phyloP scores from a whole-genome alignment of 2,329 filamentous ascomycete species.

The Chaetomiaceae sp. region DNA sequence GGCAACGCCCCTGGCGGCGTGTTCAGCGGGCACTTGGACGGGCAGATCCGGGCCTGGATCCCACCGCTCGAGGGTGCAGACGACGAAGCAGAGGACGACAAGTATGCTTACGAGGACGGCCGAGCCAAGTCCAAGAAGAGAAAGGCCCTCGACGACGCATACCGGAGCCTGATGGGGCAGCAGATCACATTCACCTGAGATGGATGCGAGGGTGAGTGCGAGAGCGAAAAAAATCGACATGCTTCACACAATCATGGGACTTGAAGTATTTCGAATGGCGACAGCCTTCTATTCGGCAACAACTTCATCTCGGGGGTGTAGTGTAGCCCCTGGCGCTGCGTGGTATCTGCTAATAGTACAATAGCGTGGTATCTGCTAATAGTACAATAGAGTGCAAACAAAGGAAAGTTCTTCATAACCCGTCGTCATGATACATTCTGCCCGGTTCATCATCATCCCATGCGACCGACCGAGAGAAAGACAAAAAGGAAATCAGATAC shows the following conservation, averaged over 20 bases:
- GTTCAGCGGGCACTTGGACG: conserved; percentile 80
- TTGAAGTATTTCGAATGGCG: neutral
- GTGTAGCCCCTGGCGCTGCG: too few species aligned
- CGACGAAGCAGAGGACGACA: conserved; percentile 43
- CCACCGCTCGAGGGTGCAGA: conserved; percentile 46
- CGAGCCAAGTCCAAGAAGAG: conserved; percentile 64
- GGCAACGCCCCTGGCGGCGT: conserved; percentile 51
- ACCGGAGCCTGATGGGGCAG: conserved; percentile 67
- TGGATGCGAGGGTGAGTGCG: too few species aligned
- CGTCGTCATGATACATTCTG: conserved; percentile 14
- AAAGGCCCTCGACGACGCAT: conserved; percentile 75
- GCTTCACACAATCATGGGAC: neutral
- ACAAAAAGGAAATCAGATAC: conserved; percentile 35
- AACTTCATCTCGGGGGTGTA: neutral
- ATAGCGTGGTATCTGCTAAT: conserved; percentile 12
- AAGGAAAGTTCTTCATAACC: conserved; percentile 15
- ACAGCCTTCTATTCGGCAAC: neutral
- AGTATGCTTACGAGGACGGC: conserved; percentile 39
- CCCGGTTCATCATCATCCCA: neutral
- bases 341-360: neutral
- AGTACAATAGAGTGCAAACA: conserved; percentile 6
- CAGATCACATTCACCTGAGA: conserved; percentile 57
- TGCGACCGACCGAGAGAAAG: neutral
- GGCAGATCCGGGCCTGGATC: conserved; percentile 75
- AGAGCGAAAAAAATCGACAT: neutral